Conservation (phyloP, 106 monocot genomes). For the Apostasia ramifera region DNA sequence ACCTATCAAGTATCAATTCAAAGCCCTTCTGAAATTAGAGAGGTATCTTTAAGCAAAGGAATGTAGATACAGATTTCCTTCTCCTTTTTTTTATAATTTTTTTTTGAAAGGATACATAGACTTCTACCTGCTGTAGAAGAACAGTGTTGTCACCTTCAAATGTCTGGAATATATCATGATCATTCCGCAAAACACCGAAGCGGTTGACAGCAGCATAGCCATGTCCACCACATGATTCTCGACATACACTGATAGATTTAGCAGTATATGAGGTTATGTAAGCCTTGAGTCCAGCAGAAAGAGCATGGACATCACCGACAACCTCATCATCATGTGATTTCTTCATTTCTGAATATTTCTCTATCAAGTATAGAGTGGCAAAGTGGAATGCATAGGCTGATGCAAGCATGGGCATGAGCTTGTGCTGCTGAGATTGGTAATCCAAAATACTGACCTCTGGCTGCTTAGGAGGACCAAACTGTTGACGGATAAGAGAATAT, state of each 20-base stretch:
- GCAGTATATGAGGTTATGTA: conserved; percentile 94
- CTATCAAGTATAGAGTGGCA: conserved; percentile 53
- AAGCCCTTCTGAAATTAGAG: no score
- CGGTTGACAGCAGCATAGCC: conserved; percentile 98
- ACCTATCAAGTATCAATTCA: conserved; percentile 36
- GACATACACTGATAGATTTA: conserved; percentile 69
- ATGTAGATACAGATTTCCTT: no score
- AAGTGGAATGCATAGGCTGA: conserved; percentile 93
- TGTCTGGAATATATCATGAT: conserved; percentile 98
- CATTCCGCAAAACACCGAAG: conserved; percentile 75
- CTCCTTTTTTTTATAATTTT: no score
- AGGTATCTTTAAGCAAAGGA: no score
- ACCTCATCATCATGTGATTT: conserved; percentile 61
- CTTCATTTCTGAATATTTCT: conserved; percentile 80
- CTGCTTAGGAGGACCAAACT: conserved; percentile 85
- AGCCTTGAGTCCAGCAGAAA: conserved; percentile 88
- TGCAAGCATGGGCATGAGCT: conserved; percentile 97
- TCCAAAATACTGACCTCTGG: conserved; percentile 86
- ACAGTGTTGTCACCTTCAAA: conserved; percentile 99
- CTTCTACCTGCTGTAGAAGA: conserved; percentile 84
- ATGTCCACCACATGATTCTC: conserved; percentile 95
- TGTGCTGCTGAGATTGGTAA: conserved; percentile 93
- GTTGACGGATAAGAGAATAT: conserved; percentile 88
- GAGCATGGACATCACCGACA: conserved; percentile 74
- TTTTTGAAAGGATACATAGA: background rate